A percentile compares a stretch with the other conserved stretches of the same genome.
Conservation (phyloP, 805 yeast species). For the Spathaspora sp. region DNA sequence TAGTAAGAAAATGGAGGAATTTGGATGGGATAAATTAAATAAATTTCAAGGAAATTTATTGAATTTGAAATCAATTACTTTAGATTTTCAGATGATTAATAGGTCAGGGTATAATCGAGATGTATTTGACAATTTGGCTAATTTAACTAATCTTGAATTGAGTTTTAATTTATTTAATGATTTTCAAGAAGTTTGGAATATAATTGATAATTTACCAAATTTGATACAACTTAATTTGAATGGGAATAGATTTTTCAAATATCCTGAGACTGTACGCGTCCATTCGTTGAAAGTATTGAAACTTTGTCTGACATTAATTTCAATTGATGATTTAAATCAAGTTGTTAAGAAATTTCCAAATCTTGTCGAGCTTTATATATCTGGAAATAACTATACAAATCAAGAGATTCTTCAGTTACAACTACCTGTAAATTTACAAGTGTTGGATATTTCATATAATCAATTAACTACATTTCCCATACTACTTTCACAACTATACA, state of each 20-base stretch:
- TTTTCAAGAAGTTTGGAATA: constrained; percentile 32
- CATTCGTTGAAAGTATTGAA: constrained; percentile 15
- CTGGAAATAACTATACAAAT: constrained; percentile 29
- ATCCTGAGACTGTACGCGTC: background rate
- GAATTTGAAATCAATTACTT: constrained; percentile 44
- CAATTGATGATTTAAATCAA: constrained; percentile 11
- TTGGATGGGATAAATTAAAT: constrained; percentile 61
- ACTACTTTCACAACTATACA: constrained; percentile 35
- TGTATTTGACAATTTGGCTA: constrained; percentile 10
- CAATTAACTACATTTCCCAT: constrained; percentile 26
- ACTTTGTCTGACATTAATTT: constrained; percentile 24
- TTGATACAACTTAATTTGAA: constrained; percentile 47
- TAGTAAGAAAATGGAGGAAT: constrained; percentile 53
- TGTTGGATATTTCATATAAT: constrained; percentile 42
- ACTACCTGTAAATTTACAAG: constrained; percentile 6
- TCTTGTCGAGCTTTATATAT: constrained; percentile 27
- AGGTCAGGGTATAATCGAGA: constrained; percentile 9
- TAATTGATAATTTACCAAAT: constrained; percentile 32
- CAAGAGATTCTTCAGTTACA: constrained; percentile 10
- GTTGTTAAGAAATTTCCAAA: constrained; percentile 34
- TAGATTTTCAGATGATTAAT: constrained; percentile 42
- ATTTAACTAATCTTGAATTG: constrained; percentile 47
- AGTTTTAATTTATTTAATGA: constrained; percentile 54
- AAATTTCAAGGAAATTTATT: constrained; percentile 44
- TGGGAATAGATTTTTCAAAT: constrained; percentile 44